Base-by-base conservation (phyloP, 2,329 filamentous ascomycete species). In the Leptodontidium sp. region DNA sequence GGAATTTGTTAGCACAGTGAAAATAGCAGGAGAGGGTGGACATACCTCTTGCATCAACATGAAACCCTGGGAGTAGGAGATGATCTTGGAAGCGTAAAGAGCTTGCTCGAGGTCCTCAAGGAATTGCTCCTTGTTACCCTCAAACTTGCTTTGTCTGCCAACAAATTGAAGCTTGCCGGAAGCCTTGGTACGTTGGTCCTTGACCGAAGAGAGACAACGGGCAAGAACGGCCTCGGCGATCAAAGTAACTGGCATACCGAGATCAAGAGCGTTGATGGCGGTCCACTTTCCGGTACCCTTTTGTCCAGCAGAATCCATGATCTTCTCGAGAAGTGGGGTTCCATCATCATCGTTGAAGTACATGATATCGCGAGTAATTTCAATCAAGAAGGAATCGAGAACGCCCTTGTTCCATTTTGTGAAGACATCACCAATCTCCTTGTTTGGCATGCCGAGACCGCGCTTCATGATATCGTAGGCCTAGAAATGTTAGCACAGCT, bases 221-320 rank as follows among this genome's bases (percentile, higher is more conserved):
- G 94, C 89, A 80, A 98, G 94, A 77, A 99, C 96, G 76, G 96
- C 91, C 88, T 99, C 96, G 72, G 95, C 96, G 77, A 99, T 99
- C 77, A 99, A 86, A 71, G 96, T 98, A 77, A 99, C 96, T 80
- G 96, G 96, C 93, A 97, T 97, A 79, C 96, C 96, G 72, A 99
- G 91, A 82, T 99, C 96, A 70, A 99, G 91, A 75, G 96, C 94
- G 85, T 99, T 99, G 86, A 99, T 97, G 79, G 96, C 95, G 75
- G 96, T 99, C 96, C 96, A 99, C 89, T 99, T 98, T 85, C 96
- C 96, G 77, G 96, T 98, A 85, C 96, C 96, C 88, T 99, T 99
- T 88, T 99, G 96, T 77, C 96, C 96, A 79, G 96, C 96, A 85
- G 95, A 92, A 87, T 99, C 96, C 74, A 98, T 88, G 78, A 99